Base-by-base conservation (phyloP, 495 filamentous ascomycete genomes). In the Penicillium coprophilum region DNA sequence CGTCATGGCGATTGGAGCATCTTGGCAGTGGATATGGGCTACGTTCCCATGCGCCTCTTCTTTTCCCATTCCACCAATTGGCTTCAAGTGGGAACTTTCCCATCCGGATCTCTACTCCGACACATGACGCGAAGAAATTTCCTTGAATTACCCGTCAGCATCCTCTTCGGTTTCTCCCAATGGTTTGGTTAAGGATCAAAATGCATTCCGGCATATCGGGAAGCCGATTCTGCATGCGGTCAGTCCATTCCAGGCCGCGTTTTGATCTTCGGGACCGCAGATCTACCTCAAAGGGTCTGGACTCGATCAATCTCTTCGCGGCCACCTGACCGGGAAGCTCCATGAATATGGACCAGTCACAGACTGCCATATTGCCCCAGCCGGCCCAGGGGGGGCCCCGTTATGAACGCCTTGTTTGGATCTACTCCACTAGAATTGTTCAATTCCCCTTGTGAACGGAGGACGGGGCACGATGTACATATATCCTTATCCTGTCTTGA, bases 121-220 rank as follows among this genome's bases (percentile, higher is more conserved):
- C 44, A 31, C 70, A 72, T 72, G 71, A 74, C 70, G 62, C 59
- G 60, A 59, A 71, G 70, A 73, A 46, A 59, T 70, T 72, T 73
- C 62, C 24, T 27, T 27, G 24, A n/a, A n/a, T n/a, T n/a, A n/a
- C n/a, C n/a, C n/a, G n/a, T n/a, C n/a, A n/a, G n/a, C n/a, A n/a
- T n/a, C n/a, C n/a, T n/a, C n/a, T n/a, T n/a, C n/a, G n/a, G n/a
- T n/a, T n/a, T n/a, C n/a, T n/a, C n/a, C n/a, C n/a, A n/a, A n/a
- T n/a, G n/a, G n/a, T n/a, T n/a, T n/a, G n/a, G n/a, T n/a, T n/a
- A n/a, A 31, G 1, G 30, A 34, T 30, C 17, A 10, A 13, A 47
- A 47, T 19, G 27, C 12, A 9, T 47, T 19, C 15, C 9, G 5
- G 6, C 11, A 30, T 28, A 3, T 54, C 52, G 52, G 52, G 41